Conservation (phyloP, 129 eudicot genomes). For the Saussurea involucrata region DNA sequence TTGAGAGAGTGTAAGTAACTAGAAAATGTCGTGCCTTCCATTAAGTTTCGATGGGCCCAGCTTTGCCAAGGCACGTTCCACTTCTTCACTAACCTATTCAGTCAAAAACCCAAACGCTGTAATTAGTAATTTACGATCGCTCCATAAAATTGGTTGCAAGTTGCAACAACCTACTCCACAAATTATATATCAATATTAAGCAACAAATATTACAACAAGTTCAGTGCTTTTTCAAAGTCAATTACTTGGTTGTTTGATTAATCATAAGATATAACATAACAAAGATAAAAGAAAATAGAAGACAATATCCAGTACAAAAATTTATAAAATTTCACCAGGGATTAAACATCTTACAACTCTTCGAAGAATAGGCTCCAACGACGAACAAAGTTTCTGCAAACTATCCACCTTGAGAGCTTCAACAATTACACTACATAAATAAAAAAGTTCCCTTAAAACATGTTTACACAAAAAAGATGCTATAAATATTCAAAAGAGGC, state of each 20-base stretch:
- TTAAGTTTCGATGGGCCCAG: constrained; percentile 67
- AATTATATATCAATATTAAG: neutral
- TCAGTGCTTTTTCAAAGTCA: neutral
- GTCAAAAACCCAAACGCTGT: constrained; percentile 6
- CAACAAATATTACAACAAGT: neutral
- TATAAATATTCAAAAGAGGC: neutral
- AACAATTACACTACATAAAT: constrained; percentile 88
- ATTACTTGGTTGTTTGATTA: constrained; percentile 1
- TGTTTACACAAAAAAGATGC: neutral
- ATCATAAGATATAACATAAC: constrained; percentile 4
- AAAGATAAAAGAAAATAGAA: neutral
- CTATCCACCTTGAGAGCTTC: constrained; percentile 99
- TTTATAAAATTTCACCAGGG: constrained; percentile 22
- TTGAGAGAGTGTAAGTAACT: neutral
- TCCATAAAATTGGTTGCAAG: neutral
- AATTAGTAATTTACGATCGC: constrained; percentile 4
- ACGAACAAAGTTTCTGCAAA: constrained; percentile 95
- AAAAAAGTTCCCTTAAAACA: neutral
- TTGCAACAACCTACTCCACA: neutral
- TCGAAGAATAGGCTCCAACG: constrained; percentile 97
- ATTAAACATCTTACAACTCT: constrained; percentile 84
- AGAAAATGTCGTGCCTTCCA: constrained; percentile 56
- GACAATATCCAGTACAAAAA: neutral
- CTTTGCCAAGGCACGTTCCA: constrained; percentile 95
- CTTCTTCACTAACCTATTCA: constrained; percentile 96